These are phyloP conservation scores for Phytophthora nicotianae DNA, from an alignment of 352 stramenopile genomes.

Conservation along the genomic window DNA sequence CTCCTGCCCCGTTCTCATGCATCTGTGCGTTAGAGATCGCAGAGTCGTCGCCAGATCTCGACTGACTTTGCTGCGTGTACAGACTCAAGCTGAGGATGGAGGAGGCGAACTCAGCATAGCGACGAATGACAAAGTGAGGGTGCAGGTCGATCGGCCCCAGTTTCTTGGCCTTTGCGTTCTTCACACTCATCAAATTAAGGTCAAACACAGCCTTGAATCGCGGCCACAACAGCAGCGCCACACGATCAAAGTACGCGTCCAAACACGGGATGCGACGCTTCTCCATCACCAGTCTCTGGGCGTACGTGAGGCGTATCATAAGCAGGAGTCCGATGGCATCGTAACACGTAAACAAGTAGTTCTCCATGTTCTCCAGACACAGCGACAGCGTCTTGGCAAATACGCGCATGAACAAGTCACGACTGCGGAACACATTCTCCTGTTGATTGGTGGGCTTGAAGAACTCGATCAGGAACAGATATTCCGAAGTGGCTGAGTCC, in stretches of 20 bases:
- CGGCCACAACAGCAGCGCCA: constrained; percentile 96
- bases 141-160: constrained; percentile 95
- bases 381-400: constrained; percentile 96
- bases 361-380: constrained; percentile 97
- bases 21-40: constrained; percentile 71
- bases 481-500: constrained; percentile 97
- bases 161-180: constrained; percentile 87
- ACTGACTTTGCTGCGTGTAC: constrained; percentile 57
- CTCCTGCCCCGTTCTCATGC: constrained; percentile 82
- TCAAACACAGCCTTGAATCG: constrained; percentile 98
- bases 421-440: constrained; percentile 59
- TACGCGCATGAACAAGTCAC: constrained; percentile 94
- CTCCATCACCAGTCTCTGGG: constrained; percentile 83
- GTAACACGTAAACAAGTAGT: constrained; percentile 98
- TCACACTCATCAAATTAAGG: constrained; percentile 93
- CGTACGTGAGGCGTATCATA: constrained; percentile 97
- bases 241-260: constrained; percentile 96
- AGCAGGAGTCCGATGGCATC: constrained; percentile 97
- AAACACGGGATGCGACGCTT: constrained; percentile 90
- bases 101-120: constrained; percentile 97
- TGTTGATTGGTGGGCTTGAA: constrained; percentile 86
- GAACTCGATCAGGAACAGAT: constrained; percentile 96
- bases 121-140: constrained; percentile 96
- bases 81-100: constrained; percentile 94
- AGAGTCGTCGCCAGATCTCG: constrained; percentile 29